Evolutionary conservation across 2,329 filamentous ascomycete species (phyloP).

Genomic region (Dichotomopilus funicola): DNA sequence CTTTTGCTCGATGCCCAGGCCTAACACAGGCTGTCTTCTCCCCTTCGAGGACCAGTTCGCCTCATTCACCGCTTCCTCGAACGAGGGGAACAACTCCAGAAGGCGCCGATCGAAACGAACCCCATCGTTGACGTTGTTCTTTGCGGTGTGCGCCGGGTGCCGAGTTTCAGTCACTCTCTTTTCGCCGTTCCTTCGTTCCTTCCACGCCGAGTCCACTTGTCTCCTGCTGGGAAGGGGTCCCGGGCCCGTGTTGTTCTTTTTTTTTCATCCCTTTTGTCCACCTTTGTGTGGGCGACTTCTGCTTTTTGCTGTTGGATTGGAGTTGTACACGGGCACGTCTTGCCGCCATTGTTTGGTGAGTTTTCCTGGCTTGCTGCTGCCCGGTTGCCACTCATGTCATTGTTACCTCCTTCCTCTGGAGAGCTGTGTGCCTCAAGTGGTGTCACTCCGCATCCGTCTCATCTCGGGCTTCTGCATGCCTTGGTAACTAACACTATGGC

Average conservation of each 20-base stretch:
- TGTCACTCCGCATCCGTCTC: too few species aligned
- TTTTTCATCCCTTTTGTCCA: constrained; percentile 1
- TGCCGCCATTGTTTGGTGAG: constrained; percentile 13
- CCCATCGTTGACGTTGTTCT: not conserved
- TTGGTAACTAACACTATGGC: too few species aligned
- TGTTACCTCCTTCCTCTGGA: not conserved
- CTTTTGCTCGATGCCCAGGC: not conserved
- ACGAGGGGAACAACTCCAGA: constrained; percentile 6
- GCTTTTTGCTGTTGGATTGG: not conserved
- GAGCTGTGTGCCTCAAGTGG: too few species aligned
- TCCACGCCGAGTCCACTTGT: constrained; percentile 5
- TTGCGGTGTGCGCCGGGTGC: constrained; percentile 1
- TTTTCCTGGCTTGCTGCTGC: not conserved
- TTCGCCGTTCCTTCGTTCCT: not conserved
- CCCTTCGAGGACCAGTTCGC: constrained; percentile 6
- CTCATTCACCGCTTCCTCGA: constrained; percentile 12
- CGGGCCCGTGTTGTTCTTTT: constrained; percentile 8
- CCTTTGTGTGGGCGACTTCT: constrained; percentile 1
- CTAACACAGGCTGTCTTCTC: not conserved
- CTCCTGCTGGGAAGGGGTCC: constrained; percentile 22
- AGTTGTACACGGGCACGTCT: constrained; percentile 7
- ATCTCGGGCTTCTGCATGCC: too few species aligned
- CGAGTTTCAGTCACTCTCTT: not conserved
- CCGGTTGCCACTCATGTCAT: constrained; percentile 6
- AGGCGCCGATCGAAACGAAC: constrained; percentile 6